Evolutionary conservation across 495 filamentous ascomycete species (phyloP).

Genomic region (Parmelia sp.): DNA sequence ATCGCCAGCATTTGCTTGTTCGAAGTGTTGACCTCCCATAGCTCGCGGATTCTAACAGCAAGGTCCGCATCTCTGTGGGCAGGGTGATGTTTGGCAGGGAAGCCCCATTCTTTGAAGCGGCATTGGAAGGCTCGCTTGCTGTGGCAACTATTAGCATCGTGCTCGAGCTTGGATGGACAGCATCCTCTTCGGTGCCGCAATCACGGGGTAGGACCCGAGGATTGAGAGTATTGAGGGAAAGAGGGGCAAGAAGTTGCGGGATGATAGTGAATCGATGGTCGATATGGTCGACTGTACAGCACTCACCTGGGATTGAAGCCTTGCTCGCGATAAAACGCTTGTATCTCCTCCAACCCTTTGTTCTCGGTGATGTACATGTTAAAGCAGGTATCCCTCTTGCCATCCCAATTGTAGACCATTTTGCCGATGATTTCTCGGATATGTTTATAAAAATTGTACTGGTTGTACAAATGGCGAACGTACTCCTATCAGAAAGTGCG

Average conservation of each 20-base stretch:
- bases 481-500: no score
- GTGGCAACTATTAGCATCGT: conserved; percentile 6
- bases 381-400: conserved; percentile 60
- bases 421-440: not conserved
- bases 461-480: not conserved
- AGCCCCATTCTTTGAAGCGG: conserved; percentile 71
- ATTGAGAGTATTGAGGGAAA: not conserved
- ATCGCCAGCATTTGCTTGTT: conserved; percentile 68
- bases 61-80: conserved; percentile 60
- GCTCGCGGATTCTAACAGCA: conserved; percentile 60
- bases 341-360: conserved; percentile 60
- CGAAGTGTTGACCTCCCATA: conserved; percentile 66
- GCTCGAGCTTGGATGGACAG: not conserved
- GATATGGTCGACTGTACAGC: conserved; percentile 12
- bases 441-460: not conserved
- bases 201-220: not conserved
- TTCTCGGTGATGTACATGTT: conserved; percentile 69
- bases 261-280: not conserved
- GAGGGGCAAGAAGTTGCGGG: conserved; percentile 6
- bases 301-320: conserved; percentile 60
- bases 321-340: conserved; percentile 56
- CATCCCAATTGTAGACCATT: conserved; percentile 75
- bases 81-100: conserved; percentile 65
- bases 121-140: conserved; percentile 69
- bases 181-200: not conserved